phyloP scores from a whole-genome alignment of 83 land plant species.

The Picea engelmannii region DNA sequence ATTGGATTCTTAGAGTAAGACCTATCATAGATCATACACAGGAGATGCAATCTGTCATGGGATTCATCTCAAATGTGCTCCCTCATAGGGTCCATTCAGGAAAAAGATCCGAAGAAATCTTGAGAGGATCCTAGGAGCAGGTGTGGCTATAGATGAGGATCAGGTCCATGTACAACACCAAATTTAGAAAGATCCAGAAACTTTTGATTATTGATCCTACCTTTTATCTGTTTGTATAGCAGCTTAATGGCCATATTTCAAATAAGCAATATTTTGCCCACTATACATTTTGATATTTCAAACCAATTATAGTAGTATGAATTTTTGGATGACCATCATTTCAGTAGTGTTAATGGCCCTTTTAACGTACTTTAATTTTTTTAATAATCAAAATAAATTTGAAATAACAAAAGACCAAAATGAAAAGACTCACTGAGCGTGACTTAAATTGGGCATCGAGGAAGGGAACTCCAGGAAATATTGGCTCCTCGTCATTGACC shows the following conservation, averaged over 20 bases:
- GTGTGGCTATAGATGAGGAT: too few species aligned
- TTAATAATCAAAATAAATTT: not conserved
- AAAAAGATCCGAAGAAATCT: too few species aligned
- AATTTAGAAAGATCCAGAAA: too few species aligned
- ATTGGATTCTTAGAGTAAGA: too few species aligned
- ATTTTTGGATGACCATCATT: constrained; percentile 1
- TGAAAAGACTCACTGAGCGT: not conserved
- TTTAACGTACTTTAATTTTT: not conserved
- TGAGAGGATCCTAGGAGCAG: too few species aligned
- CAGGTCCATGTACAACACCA: too few species aligned
- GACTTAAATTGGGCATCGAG: constrained; percentile 2
- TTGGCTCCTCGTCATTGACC: constrained; percentile 90
- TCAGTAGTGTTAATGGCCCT: constrained; percentile 1
- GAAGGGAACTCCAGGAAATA: constrained; percentile 57
- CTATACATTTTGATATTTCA: too few species aligned
- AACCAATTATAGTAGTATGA: not conserved
- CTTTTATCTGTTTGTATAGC: not conserved
- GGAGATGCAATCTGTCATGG: too few species aligned
- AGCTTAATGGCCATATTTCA: not conserved
- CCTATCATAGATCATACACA: too few species aligned
- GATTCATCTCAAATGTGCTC: too few species aligned
- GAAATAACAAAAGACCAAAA: not conserved
- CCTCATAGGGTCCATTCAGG: too few species aligned
- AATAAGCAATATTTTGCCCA: not conserved
- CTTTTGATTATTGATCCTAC: not conserved